These are phyloP conservation scores for Mollisiaceae sp. DNA, from an alignment of 2,329 filamentous ascomycete species.

Conservation along the genomic window DNA sequence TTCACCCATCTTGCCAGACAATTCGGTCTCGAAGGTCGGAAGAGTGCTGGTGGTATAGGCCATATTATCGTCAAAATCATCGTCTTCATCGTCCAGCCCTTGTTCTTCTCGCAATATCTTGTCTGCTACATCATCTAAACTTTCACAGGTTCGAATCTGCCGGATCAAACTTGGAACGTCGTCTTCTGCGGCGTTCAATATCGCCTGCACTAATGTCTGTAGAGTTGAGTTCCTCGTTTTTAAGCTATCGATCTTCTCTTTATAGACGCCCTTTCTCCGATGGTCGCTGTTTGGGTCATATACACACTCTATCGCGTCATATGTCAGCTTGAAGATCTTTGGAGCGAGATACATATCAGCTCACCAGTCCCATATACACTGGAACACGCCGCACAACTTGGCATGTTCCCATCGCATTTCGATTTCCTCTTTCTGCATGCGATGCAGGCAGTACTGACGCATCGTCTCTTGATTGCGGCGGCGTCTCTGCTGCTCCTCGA, in stretches of 20 bases:
- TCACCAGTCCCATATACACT: slow-evolving; percentile 81
- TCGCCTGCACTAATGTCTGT: slow-evolving; percentile 90
- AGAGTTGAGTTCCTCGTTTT: slow-evolving; percentile 88
- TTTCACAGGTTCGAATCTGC: slow-evolving; percentile 86
- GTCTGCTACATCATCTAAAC: slow-evolving; percentile 43
- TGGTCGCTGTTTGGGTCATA: slow-evolving; percentile 98
- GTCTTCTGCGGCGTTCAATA: slow-evolving; percentile 88
- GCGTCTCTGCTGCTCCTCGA: slow-evolving; percentile 40
- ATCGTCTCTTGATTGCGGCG: slow-evolving; percentile 65
- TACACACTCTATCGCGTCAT: slow-evolving; percentile 66
- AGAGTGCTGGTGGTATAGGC: slow-evolving; percentile 48
- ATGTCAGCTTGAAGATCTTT: not conserved
- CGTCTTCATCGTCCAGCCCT: slow-evolving; percentile 44
- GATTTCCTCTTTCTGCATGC: slow-evolving; percentile 80
- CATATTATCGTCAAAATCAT: slow-evolving; percentile 49
- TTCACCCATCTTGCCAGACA: slow-evolving; percentile 93
- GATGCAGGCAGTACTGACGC: slow-evolving; percentile 84
- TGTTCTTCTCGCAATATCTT: slow-evolving; percentile 41
- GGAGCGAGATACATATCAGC: slow-evolving; percentile 6
- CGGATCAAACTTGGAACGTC: slow-evolving; percentile 82
- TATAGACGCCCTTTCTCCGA: slow-evolving; percentile 94
- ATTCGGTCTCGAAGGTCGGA: slow-evolving; percentile 69
- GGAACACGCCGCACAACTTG: slow-evolving; percentile 92
- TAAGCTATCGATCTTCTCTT: slow-evolving; percentile 86
- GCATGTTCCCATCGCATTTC: slow-evolving; percentile 90